Percentiles rank a stretch among this genome's conserved stretches.
These are phyloP conservation scores for Kodamaea hsintzibuensis DNA, from an alignment of 805 yeast species.

Conservation along the genomic window DNA sequence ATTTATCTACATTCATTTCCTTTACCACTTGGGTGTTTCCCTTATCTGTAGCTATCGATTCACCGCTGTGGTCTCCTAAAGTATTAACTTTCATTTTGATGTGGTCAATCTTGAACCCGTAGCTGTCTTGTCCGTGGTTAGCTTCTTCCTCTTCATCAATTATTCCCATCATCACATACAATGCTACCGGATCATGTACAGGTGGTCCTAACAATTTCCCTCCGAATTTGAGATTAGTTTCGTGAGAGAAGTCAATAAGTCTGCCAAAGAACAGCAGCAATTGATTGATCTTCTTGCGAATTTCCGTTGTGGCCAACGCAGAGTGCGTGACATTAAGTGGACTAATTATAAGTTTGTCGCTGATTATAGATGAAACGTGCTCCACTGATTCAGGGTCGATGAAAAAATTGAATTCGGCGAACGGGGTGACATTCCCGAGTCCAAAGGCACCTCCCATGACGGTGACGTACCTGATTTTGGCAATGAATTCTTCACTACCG, in stretches of 20 bases:
- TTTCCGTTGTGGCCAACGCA: constrained; percentile 46
- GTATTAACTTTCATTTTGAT: constrained; percentile 25
- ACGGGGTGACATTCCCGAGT: constrained; percentile 51
- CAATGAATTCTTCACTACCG: constrained; percentile 48
- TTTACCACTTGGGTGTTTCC: constrained; percentile 10
- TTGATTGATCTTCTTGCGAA: constrained; percentile 23
- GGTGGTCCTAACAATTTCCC: constrained; percentile 57
- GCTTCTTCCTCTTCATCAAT: constrained; percentile 20
- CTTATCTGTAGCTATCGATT: constrained; percentile 17
- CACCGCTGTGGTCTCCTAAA: constrained; percentile 34
- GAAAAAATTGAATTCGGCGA: constrained; percentile 75
- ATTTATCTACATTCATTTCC: constrained; percentile 9
- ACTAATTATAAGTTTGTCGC: constrained; percentile 54
- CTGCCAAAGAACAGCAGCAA: constrained; percentile 10
- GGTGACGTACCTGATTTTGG: constrained; percentile 52
- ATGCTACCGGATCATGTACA: constrained; percentile 78
- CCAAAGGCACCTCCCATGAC: constrained; percentile 77
- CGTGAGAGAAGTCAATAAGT: constrained; percentile 6
- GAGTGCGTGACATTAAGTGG: constrained; percentile 74
- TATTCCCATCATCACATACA: constrained; percentile 56
- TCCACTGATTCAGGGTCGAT: constrained; percentile 78
- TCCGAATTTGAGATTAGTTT: constrained; percentile 6
- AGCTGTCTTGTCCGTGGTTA: constrained; percentile 3
- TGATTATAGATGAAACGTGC: constrained; percentile 48
- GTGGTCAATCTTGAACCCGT: constrained; percentile 27